A percentile compares a stretch with the other conserved stretches of the same genome.
phyloP scores from a whole-genome alignment of 257 asterid genomes.

The Leptodermis oblonga region DNA sequence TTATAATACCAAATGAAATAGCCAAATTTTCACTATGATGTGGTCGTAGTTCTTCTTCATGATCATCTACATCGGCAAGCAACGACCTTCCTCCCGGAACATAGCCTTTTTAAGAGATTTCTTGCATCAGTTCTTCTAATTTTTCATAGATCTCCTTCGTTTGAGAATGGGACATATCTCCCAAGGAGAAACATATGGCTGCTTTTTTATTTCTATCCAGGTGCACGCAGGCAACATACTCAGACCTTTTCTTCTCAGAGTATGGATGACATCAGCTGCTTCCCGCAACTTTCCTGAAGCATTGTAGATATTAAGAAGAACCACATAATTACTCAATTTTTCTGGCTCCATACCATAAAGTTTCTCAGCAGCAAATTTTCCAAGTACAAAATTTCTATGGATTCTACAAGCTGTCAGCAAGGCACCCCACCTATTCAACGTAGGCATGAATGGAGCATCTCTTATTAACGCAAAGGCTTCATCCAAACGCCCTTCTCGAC shows the following conservation, averaged over 20 bases:
- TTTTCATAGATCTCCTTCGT: constrained; percentile 48
- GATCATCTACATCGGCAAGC: constrained; percentile 84
- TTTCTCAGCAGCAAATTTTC: constrained; percentile 82
- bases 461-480: constrained; percentile 71
- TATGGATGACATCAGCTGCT: constrained; percentile 66
- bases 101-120: constrained; percentile 46
- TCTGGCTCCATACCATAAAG: constrained; percentile 80
- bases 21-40: constrained; percentile 88
- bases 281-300: constrained; percentile 55
- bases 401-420: constrained; percentile 85
- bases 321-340: constrained; percentile 68
- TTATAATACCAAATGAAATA: constrained; percentile 73
- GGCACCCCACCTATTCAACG: constrained; percentile 87
- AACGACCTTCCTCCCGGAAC: constrained; percentile 35
- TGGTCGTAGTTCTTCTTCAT: constrained; percentile 37
- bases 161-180: constrained; percentile 54
- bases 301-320: constrained; percentile 68
- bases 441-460: constrained; percentile 62
- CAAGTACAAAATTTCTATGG: constrained; percentile 72
- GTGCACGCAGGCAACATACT: constrained; percentile 70
- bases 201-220: constrained; percentile 75
- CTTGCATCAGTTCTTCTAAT: constrained; percentile 40
- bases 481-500: constrained; percentile 72
- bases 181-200: constrained; percentile 58
- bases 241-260: constrained; percentile 62